A percentile compares a stretch with the other conserved stretches of the same genome.
These are phyloP conservation scores for Coleophoma cylindrospora DNA, from an alignment of 2,329 filamentous ascomycete species.

Conservation along the genomic window DNA sequence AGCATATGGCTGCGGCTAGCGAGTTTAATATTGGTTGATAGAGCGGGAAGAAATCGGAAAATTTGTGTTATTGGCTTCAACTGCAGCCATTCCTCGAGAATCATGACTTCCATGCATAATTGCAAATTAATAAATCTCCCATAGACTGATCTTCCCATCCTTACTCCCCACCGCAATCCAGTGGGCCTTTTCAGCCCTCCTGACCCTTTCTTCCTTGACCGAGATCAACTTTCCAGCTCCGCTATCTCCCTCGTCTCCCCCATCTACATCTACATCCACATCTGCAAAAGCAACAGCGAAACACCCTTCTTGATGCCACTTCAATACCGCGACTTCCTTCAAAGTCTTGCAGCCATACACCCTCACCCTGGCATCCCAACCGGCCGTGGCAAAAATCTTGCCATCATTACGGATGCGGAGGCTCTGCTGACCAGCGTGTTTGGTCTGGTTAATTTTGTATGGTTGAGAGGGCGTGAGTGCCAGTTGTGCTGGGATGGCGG, in stretches of 20 bases:
- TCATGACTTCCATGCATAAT: neutral
- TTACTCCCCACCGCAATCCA: conserved; percentile 91
- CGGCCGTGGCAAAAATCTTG: conserved; percentile 80
- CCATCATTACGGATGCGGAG: conserved; percentile 74
- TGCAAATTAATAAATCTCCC: conserved; percentile 73
- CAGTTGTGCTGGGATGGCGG: neutral
- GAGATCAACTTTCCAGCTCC: conserved; percentile 4
- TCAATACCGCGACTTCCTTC: conserved; percentile 84
- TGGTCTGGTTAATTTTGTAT: conserved; percentile 67
- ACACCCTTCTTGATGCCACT: conserved; percentile 89
- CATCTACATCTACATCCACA: conserved; percentile 20
- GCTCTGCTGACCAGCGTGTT: conserved; percentile 85
- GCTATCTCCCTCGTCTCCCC: conserved; percentile 1
- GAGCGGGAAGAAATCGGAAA: too few relatives aligned
- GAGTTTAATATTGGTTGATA: conserved; percentile 64
- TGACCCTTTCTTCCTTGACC: conserved; percentile 43
- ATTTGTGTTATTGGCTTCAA: too few relatives aligned
- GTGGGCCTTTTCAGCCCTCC: conserved; percentile 65
- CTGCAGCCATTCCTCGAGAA: too few relatives aligned
- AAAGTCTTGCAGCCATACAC: conserved; percentile 79
- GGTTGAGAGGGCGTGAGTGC: neutral
- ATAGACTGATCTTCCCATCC: conserved; percentile 91
- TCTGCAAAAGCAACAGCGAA: conserved; percentile 73
- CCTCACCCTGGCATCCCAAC: conserved; percentile 80
- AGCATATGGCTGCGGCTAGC: conserved; percentile 49